phyloP scores from a whole-genome alignment of 768 basidiomycete genomes.

The Pleurotus ostreatus region DNA sequence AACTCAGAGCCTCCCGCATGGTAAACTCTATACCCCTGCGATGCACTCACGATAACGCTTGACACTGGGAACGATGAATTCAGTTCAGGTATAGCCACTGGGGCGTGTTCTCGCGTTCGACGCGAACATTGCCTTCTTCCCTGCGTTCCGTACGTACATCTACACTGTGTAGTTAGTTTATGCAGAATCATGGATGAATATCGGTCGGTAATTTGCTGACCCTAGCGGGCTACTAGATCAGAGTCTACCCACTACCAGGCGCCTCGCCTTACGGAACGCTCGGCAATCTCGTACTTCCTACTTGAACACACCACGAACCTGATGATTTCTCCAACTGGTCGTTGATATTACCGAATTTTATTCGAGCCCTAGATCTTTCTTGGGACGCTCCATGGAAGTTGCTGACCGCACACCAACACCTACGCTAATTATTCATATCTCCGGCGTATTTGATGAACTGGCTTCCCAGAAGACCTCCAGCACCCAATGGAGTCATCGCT shows the following conservation, averaged over 20 bases:
- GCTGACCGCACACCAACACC: background rate
- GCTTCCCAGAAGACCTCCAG: too few species aligned
- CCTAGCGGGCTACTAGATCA: background rate
- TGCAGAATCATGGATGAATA: conserved; percentile 5
- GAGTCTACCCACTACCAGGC: background rate
- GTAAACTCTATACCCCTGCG: background rate
- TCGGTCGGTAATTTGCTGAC: conserved; percentile 1
- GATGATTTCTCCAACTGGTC: conserved; percentile 8
- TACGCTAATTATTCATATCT: background rate
- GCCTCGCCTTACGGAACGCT: conserved; percentile 5
- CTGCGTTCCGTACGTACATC: background rate
- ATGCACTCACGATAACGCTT: background rate
- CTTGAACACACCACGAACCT: conserved; percentile 6
- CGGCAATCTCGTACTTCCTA: conserved; percentile 3
- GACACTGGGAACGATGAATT: background rate
- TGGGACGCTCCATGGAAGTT: background rate
- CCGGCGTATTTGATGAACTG: background rate
- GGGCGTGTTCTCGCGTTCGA: background rate
- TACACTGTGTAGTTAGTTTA: background rate
- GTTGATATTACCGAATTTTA: conserved; percentile 4
- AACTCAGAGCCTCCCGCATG: background rate
- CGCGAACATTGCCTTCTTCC: background rate
- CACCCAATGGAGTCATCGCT: too few species aligned
- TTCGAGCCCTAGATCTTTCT: background rate
- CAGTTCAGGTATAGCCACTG: background rate